Base-by-base conservation (phyloP, 2,329 filamentous ascomycete species). In the Endocalyx cinctus region DNA sequence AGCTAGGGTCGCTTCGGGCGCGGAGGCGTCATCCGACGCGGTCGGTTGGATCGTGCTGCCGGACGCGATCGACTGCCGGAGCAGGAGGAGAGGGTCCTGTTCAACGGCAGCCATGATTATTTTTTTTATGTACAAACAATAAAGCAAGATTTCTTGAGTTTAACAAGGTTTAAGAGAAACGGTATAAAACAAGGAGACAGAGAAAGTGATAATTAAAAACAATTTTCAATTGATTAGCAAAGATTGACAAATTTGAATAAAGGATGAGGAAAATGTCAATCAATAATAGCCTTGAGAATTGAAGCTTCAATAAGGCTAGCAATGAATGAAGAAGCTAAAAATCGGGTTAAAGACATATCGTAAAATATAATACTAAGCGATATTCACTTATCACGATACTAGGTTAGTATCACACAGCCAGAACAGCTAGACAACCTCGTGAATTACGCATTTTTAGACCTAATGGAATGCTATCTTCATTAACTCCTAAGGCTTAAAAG, bases 161-260 rank as follows among this genome's bases (percentile, higher is more conserved):
- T 96, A 3, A 82, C 79, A 59, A 98, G 92, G 17, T 75, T 82
- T 56, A 83, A 98, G n/a, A n/a, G n/a, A n/a, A n/a, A n/a, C n/a
- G n/a, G n/a, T n/a, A n/a, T n/a, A n/a, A n/a, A n/a, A n/a, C n/a
- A n/a, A n/a, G n/a, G n/a, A n/a, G n/a, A n/a, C n/a, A n/a, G n/a
- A n/a, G n/a, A n/a, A n/a, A n/a, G n/a, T n/a, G n/a, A n/a, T n/a
- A n/a, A n/a, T n/a, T n/a, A n/a, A n/a, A n/a, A n/a, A n/a, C n/a
- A n/a, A n/a, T n/a, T n/a, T n/a, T n/a, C n/a, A n/a, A n/a, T n/a
- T 26, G 12, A 3, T 22, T 13, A 10, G 17, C 6, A 8, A 29
- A 18, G 10, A 12, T 15, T 17, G 27, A 12, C 17, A 16, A 27
- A 16, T 14, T 27, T 27, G 15, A 14, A 5, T 27, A 16, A 8